phyloP scores from a whole-genome alignment of 352 stramenopile genomes.

The Phytopythium helicoides region DNA sequence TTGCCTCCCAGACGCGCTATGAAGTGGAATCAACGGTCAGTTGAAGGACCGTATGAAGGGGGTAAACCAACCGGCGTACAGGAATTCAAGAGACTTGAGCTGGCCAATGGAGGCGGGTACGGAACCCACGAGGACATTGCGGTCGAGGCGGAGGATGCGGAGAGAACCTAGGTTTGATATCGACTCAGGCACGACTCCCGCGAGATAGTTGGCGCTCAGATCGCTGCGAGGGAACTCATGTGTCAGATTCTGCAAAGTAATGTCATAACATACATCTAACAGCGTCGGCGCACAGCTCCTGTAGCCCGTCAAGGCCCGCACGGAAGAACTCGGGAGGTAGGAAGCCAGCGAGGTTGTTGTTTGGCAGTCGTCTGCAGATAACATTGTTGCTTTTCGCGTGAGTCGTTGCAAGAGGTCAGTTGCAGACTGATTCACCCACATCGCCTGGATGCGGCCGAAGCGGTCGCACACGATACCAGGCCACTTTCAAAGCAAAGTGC shows the following conservation, averaged over 20 bases:
- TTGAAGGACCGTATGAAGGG: not conserved
- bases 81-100: slow-evolving; percentile 46
- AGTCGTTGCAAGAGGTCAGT: not conserved
- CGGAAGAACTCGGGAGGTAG: slow-evolving; percentile 51
- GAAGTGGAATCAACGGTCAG: not conserved
- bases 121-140: slow-evolving; percentile 44
- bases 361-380: slow-evolving; percentile 30
- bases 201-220: slow-evolving; percentile 70
- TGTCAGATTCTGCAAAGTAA: not conserved
- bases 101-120: slow-evolving; percentile 40
- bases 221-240: slow-evolving; percentile 25
- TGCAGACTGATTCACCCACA: slow-evolving; percentile 24
- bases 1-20: slow-evolving; percentile 55
- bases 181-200: slow-evolving; percentile 39
- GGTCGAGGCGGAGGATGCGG: slow-evolving; percentile 48
- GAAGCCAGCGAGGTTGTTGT: slow-evolving; percentile 66
- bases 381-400: not conserved
- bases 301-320: slow-evolving; percentile 36
- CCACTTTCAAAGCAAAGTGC: slow-evolving; percentile 42
- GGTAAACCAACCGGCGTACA: slow-evolving; percentile 27
- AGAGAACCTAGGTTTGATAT: slow-evolving; percentile 35
- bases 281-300: slow-evolving; percentile 43
- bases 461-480: slow-evolving; percentile 62
- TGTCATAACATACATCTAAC: not conserved
- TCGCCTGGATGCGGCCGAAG: slow-evolving; percentile 45